phyloP scores from a whole-genome alignment of 352 stramenopile genomes.

The Phytophthora agathidicida region DNA sequence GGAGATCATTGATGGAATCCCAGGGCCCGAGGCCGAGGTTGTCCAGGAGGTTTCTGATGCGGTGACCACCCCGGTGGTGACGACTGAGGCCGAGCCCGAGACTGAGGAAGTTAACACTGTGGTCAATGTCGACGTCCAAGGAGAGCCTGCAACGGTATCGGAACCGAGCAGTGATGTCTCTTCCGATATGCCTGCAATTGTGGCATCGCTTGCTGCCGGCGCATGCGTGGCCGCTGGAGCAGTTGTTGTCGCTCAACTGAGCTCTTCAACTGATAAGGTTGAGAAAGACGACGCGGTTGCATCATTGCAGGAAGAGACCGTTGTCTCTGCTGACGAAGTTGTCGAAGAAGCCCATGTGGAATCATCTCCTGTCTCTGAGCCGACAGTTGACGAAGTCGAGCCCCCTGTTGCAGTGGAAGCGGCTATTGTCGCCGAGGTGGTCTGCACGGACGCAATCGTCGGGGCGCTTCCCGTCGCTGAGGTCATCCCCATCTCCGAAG shows the following conservation, averaged over 20 bases:
- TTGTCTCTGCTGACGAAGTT: neutral
- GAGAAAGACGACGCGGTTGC: neutral
- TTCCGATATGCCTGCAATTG: constrained; percentile 18
- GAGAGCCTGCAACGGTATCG: neutral
- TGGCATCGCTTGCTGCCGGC: constrained; percentile 19
- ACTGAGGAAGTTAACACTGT: neutral
- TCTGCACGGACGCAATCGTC: neutral
- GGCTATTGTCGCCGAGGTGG: neutral
- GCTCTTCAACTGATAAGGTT: neutral
- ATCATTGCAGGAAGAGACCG: no score
- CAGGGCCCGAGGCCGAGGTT: neutral
- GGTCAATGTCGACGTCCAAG: neutral
- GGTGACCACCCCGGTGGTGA: neutral
- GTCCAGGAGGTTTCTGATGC: neutral
- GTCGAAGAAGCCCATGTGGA: neutral
- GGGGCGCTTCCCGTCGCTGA: neutral
- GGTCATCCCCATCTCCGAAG: neutral
- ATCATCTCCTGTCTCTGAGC: neutral
- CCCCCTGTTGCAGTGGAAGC: neutral
- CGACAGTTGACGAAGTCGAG: neutral
- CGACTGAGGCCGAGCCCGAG: neutral
- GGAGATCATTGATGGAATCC: neutral
- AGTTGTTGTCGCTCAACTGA: neutral
- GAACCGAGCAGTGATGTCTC: neutral
- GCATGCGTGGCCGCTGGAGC: neutral